Base-by-base conservation (phyloP, 345 rosid genomes). In the Camelina sativa region DNA sequence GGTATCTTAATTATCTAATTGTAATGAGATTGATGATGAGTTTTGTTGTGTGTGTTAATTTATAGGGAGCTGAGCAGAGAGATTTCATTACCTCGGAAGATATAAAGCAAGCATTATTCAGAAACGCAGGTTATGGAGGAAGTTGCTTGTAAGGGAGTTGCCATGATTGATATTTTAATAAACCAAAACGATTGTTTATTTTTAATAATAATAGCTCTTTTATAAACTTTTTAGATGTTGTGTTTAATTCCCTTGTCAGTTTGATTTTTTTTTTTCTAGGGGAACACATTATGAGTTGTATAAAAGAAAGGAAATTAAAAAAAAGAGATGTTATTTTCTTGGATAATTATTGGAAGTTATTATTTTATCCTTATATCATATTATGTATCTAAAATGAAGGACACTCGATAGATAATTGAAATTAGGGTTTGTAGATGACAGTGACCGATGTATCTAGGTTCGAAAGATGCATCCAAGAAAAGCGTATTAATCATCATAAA, bases 81-180 rank as follows among this genome's bases (percentile, higher is more conserved):
- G 73, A 76, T 61, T 32, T 80, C 47, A 13, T 84, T 11, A 82
- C 80, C 61, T 66, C 92, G 32, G 97, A 92, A 75, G 97, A 92
- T 71, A 85, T 95, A 81, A 92, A 92, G 85, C 97, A 95, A 78
- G 87, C 97, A 65, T 73, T 95, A 25, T 89, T 90, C 77, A 78
- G 87, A 80, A 89, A 85, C 82, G 97, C 99, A 59, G 99, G 99
- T 32, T 90, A 95, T 71, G 99, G 96, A 84, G 99, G 99, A 80
- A 90, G 84, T 82, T 92, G 95, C 67, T 71, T 85, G 85, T 84
- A 71, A 62, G 11, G 11, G 22, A 37, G 22, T 65, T 60, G 52
- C 20, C 2, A 25, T 53, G 7, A 78, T 47, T 61, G 15, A 46
- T 7, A 32, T 11, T 22, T 9, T 32, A 59, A 72, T 44, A 72